Percentiles rank a stretch among this genome's conserved stretches.
phyloP scores from a whole-genome alignment of 2,329 filamentous ascomycete species.

The Talaromyces sp. region DNA sequence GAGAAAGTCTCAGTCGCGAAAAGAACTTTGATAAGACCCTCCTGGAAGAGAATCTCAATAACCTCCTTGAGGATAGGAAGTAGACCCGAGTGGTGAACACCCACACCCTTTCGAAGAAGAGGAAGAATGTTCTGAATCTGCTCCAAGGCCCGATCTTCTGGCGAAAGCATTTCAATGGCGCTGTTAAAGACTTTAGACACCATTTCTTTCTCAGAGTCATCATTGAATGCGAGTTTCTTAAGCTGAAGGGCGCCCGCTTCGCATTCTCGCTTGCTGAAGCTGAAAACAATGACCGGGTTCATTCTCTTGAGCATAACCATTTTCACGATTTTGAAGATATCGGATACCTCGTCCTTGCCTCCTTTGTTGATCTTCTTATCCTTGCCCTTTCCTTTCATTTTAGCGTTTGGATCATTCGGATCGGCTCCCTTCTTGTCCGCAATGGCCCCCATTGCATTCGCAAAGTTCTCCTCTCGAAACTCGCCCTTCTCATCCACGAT shows the following conservation, averaged over 20 bases:
- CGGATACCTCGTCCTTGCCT: slow-evolving; percentile 69
- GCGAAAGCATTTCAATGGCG: slow-evolving; percentile 87
- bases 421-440: slow-evolving; percentile 86
- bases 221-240: slow-evolving; percentile 88
- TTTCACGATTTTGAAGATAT: slow-evolving; percentile 96
- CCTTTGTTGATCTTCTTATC: slow-evolving; percentile 92
- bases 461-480: slow-evolving; percentile 97
- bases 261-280: slow-evolving; percentile 97
- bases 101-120: slow-evolving; percentile 85
- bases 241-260: slow-evolving; percentile 88
- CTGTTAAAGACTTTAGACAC: slow-evolving; percentile 92
- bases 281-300: slow-evolving; percentile 98
- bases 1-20: slow-evolving; percentile 99
- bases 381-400: slow-evolving; percentile 83
- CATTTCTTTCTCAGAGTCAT: slow-evolving; percentile 92
- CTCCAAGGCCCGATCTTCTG: slow-evolving; percentile 83
- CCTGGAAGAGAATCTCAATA: slow-evolving; percentile 98
- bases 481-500: slow-evolving; percentile 96
- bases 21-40: slow-evolving; percentile 94
- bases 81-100: slow-evolving; percentile 94
- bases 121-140: slow-evolving; percentile 92
- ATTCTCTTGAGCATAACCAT: slow-evolving; percentile 99
- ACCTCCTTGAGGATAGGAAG: slow-evolving; percentile 97
- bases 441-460: slow-evolving; percentile 89
- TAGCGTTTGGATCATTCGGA: slow-evolving; percentile 75